Percentiles rank a stretch among this genome's conserved stretches.
Conservation (phyloP, 2,329 filamentous ascomycete genomes). For the Apiospora marii region DNA sequence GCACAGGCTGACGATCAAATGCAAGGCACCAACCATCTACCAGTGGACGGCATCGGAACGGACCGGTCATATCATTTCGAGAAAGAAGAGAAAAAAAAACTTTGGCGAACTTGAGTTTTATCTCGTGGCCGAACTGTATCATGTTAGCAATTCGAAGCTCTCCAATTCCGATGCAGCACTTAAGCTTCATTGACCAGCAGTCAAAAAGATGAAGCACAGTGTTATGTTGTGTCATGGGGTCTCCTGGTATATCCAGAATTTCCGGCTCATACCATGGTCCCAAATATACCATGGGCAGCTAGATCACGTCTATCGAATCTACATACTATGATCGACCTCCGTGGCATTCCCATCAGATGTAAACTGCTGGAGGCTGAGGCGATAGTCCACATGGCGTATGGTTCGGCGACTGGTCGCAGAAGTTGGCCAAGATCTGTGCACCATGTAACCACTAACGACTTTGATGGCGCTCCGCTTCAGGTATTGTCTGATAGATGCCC, state of each 20-base stretch:
- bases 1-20: not conserved
- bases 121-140: not conserved
- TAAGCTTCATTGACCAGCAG: not conserved
- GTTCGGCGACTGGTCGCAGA: not conserved
- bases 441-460: not conserved
- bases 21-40: not conserved
- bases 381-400: not conserved
- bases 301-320: not conserved
- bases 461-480: conserved; percentile 11
- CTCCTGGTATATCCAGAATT: not conserved
- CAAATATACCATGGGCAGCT: not conserved
- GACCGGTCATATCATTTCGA: not conserved
- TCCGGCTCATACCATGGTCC: not conserved
- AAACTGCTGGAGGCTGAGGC: not conserved
- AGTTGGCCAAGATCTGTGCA: conserved; percentile 5
- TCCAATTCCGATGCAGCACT: not conserved
- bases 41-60: not conserved
- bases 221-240: not conserved
- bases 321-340: not conserved
- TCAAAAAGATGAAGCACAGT: not conserved
- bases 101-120: not conserved
- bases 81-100: not conserved
- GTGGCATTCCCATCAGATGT: not conserved
- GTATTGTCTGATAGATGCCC: not conserved
- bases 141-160: not conserved